Conservation (phyloP, 805 yeast species). For the Komagataella phaffii region DNA sequence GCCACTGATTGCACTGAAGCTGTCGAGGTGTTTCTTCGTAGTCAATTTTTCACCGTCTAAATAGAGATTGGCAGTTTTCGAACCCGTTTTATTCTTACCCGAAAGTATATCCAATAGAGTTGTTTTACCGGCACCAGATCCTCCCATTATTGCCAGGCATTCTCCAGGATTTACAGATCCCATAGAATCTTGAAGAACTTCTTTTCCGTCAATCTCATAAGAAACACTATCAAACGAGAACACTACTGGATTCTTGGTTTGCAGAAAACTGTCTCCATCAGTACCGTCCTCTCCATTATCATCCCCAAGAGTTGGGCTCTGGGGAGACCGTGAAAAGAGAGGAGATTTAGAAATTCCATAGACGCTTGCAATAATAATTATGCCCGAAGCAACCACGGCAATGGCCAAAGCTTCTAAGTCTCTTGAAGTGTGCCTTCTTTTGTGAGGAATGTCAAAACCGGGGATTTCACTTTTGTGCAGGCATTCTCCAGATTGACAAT, state of each 20-base stretch:
- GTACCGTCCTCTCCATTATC: slow-evolving; percentile 20
- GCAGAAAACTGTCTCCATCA: slow-evolving; percentile 23
- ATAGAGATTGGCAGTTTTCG: slow-evolving; percentile 47
- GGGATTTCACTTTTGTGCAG: slow-evolving; percentile 87
- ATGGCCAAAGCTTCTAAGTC: slow-evolving; percentile 30
- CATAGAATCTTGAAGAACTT: slow-evolving; percentile 47
- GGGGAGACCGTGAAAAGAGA: slow-evolving; percentile 26
- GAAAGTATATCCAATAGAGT: slow-evolving; percentile 87
- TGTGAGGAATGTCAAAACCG: slow-evolving; percentile 64
- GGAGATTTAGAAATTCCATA: slow-evolving; percentile 48
- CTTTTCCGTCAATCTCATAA: slow-evolving; percentile 40
- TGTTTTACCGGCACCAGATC: slow-evolving; percentile 97
- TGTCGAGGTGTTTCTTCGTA: slow-evolving; percentile 17
- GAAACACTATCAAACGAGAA: slow-evolving; percentile 64
- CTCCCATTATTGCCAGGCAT: slow-evolving; percentile 94
- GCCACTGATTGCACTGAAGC: slow-evolving; percentile 62
- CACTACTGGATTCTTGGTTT: slow-evolving; percentile 51
- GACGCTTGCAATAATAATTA: slow-evolving; percentile 26
- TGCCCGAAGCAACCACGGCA: slow-evolving; percentile 27
- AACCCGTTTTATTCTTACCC: slow-evolving; percentile 72
- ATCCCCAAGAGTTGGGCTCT: slow-evolving; percentile 2
- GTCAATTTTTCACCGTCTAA: slow-evolving; percentile 53
- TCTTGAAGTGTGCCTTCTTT: slow-evolving; percentile 26
- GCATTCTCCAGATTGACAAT: slow-evolving; percentile 84
- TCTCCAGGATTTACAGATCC: slow-evolving; percentile 82